A percentile compares a stretch with the other conserved stretches of the same genome.
These are phyloP conservation scores for Clavispora vitiphila DNA, from an alignment of 805 yeast genomes.

Conservation along the genomic window DNA sequence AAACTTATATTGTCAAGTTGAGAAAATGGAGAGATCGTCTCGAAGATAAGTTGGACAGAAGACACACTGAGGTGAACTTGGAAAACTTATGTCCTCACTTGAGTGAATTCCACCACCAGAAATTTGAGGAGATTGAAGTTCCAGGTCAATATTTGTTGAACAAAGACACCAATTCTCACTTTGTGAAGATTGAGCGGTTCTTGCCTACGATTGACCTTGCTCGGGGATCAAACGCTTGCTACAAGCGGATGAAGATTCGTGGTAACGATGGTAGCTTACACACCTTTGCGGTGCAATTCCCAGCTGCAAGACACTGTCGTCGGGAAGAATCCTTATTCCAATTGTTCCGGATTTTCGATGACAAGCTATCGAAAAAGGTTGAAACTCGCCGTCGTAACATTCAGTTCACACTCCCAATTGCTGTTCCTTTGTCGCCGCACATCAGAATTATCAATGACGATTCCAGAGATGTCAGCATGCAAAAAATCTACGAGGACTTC, in stretches of 20 bases:
- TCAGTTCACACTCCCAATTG: constrained; percentile 81
- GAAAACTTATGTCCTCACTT: constrained; percentile 92
- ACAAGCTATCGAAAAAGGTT: constrained; percentile 70
- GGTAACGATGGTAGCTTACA: constrained; percentile 93
- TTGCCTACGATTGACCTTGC: constrained; percentile 83
- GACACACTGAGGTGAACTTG: constrained; percentile 71
- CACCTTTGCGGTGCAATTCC: constrained; percentile 93
- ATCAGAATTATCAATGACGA: constrained; percentile 87
- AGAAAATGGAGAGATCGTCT: constrained; percentile 90
- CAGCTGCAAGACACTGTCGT: constrained; percentile 95
- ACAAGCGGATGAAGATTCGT: constrained; percentile 80
- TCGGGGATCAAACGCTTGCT: constrained; percentile 86
- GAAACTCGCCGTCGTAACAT: constrained; percentile 85
- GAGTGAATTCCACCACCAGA: constrained; percentile 96
- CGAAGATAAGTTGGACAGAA: constrained; percentile 85
- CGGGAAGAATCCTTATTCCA: constrained; percentile 95
- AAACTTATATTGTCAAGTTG: constrained; percentile 74
- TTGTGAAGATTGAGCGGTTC: constrained; percentile 88
- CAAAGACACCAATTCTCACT: constrained; percentile 84
- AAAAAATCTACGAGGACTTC: constrained; percentile 79
- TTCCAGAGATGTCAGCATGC: constrained; percentile 67
- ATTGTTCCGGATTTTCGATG: constrained; percentile 82
- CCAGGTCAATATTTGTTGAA: constrained; percentile 94
- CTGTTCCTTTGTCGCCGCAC: constrained; percentile 92
- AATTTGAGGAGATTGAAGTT: constrained; percentile 93